Percentiles rank a stretch among this genome's conserved stretches.
Evolutionary conservation across 805 yeast species (phyloP).

Genomic region (Torulaspora microellipsoides): DNA sequence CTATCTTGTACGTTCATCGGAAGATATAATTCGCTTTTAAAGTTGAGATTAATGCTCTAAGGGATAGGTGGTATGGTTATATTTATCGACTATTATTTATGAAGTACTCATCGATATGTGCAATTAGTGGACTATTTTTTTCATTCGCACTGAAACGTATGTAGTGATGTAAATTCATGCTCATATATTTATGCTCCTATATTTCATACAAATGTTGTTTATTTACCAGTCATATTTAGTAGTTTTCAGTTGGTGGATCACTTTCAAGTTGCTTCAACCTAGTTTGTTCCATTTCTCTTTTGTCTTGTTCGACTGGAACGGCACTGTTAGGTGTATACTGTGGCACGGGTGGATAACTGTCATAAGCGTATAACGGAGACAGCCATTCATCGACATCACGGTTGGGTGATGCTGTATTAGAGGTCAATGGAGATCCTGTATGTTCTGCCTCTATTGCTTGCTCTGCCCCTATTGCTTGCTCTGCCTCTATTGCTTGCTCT

Average conservation of each 20-base stretch:
- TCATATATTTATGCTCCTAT: too few species aligned
- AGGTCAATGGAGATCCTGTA: constrained; percentile 7
- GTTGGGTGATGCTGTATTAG: constrained; percentile 5
- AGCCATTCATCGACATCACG: constrained; percentile 14
- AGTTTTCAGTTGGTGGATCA: constrained; percentile 36
- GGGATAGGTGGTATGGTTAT: too few species aligned
- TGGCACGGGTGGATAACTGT: constrained; percentile 17
- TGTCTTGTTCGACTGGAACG: constrained; percentile 28
- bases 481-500: neutral
- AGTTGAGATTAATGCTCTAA: too few species aligned
- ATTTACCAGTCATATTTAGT: neutral
- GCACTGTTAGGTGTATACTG: constrained; percentile 21
- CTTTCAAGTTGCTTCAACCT: constrained; percentile 39
- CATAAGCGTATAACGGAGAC: constrained; percentile 11
- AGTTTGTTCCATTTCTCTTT: constrained; percentile 38
- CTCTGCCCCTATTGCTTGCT: neutral
- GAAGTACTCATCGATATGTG: too few species aligned
- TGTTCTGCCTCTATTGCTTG: constrained; percentile 1
- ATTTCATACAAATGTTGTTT: too few species aligned
- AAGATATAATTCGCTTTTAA: neutral
- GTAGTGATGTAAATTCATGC: too few species aligned
- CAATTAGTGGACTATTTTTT: too few species aligned
- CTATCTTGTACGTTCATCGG: constrained; percentile 50
- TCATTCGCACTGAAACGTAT: too few species aligned
- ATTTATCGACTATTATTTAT: too few species aligned